phyloP scores from a whole-genome alignment of 1,139 yeast species.

The Candida neerlandica region DNA sequence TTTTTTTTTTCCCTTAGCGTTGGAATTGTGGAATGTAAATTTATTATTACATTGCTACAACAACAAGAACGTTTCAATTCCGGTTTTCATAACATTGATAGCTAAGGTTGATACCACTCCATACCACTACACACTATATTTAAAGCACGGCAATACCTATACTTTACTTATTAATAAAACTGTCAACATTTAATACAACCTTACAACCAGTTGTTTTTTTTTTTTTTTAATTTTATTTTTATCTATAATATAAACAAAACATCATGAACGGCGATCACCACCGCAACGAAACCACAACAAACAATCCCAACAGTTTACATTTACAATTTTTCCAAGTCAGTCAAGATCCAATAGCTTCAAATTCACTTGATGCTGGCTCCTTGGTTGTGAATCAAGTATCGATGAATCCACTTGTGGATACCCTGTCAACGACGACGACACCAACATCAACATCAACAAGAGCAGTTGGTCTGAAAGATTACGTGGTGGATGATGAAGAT shows the following conservation, averaged over 20 bases:
- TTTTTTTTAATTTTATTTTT: too few species aligned
- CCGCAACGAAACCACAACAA: neutral
- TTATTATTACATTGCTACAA: neutral
- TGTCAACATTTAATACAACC: too few species aligned
- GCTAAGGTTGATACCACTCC: too few species aligned
- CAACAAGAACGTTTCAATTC: neutral
- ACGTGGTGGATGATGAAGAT: neutral
- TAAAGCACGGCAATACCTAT: too few species aligned
- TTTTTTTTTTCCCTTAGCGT: neutral
- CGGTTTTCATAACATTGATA: too few species aligned
- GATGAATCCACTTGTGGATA: conserved; percentile 1
- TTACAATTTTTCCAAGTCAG: conserved; percentile 2
- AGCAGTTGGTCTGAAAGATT: neutral
- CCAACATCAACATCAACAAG: too few species aligned
- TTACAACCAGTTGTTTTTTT: too few species aligned
- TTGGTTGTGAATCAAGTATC: conserved; percentile 1
- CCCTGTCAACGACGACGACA: neutral
- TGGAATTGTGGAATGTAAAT: too few species aligned
- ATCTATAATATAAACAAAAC: too few species aligned
- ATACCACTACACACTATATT: too few species aligned
- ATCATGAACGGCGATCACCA: neutral
- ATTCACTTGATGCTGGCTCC: neutral
- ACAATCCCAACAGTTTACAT: neutral
- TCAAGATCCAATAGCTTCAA: conserved; percentile 1
- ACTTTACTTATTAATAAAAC: too few species aligned